These are phyloP conservation scores for Dipodascopsis uninucleata DNA, from an alignment of 805 yeast species.

Conservation along the genomic window DNA sequence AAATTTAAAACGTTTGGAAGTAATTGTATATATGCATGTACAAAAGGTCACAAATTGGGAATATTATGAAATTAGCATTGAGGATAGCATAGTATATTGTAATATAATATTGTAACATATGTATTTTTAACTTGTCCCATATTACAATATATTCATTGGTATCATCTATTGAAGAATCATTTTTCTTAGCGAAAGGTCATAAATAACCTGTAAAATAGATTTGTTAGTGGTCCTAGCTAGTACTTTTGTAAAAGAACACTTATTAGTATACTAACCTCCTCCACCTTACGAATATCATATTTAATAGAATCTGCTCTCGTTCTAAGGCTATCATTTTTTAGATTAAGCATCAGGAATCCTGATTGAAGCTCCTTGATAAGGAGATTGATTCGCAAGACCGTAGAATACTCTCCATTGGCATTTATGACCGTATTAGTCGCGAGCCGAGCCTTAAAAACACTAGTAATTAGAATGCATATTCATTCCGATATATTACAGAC, in stretches of 20 bases:
- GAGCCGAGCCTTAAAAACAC: constrained; percentile 24
- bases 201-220: not conserved
- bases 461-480: not conserved
- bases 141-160: too few relatives aligned
- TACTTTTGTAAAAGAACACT: too few relatives aligned
- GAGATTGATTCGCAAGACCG: constrained; percentile 20
- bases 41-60: too few relatives aligned
- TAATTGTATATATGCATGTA: too few relatives aligned
- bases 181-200: not conserved
- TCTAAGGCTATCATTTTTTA: constrained; percentile 36
- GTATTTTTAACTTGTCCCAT: too few relatives aligned
- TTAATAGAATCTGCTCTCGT: constrained; percentile 33
- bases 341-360: constrained; percentile 31
- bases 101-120: too few relatives aligned
- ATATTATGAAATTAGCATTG: too few relatives aligned
- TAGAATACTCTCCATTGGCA: constrained; percentile 16
- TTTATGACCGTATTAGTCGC: constrained; percentile 33
- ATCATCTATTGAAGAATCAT: too few relatives aligned
- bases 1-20: too few relatives aligned
- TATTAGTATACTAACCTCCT: too few relatives aligned
- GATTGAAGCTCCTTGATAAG: constrained; percentile 33
- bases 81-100: too few relatives aligned
- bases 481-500: not conserved
- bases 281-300: constrained; percentile 36
- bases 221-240: not conserved